A percentile compares a stretch with the other conserved stretches of the same genome.
Evolutionary conservation across 495 filamentous ascomycete species (phyloP).

Genomic region (Jackrogersella multiformis): DNA sequence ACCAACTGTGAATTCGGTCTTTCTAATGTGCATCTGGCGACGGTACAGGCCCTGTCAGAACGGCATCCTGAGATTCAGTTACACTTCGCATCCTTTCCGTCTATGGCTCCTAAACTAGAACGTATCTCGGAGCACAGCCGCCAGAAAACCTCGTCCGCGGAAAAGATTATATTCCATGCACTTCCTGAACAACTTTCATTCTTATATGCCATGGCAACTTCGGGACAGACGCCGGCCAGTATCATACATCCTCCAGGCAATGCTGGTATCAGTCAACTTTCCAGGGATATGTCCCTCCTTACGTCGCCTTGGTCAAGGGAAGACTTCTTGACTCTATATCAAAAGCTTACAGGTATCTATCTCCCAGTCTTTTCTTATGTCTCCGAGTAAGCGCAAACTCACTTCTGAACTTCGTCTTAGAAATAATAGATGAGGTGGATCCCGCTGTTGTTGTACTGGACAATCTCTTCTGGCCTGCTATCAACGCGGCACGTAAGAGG

Average conservation of each 20-base stretch:
- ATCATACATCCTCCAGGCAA: constrained; percentile 22
- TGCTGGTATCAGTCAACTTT: constrained; percentile 2
- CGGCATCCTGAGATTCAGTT: constrained; percentile 34
- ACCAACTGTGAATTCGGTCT: constrained; percentile 37
- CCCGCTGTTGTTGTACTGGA: constrained; percentile 58
- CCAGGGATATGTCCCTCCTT: constrained; percentile 25
- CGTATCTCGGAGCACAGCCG: constrained; percentile 16
- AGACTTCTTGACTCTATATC: constrained; percentile 54
- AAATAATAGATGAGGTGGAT: constrained; percentile 40
- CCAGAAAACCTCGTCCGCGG: not conserved
- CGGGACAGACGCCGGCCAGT: constrained; percentile 1
- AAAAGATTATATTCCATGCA: constrained; percentile 33
- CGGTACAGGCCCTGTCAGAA: constrained; percentile 34
- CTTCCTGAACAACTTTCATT: constrained; percentile 22
- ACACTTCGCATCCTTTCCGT: constrained; percentile 41
- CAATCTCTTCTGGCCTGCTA: constrained; percentile 55
- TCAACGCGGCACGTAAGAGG: constrained; percentile 53
- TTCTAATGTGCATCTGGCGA: constrained; percentile 42
- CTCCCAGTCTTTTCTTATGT: not conserved
- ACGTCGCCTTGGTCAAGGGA: constrained; percentile 52
- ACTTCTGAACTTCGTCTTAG: not conserved
- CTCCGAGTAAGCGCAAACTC: not conserved
- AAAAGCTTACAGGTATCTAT: constrained; percentile 52
- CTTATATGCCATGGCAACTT: not conserved
- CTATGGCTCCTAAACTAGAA: constrained; percentile 20